phyloP scores from a whole-genome alignment of 345 rosid genomes.

The Gossypium australe region DNA sequence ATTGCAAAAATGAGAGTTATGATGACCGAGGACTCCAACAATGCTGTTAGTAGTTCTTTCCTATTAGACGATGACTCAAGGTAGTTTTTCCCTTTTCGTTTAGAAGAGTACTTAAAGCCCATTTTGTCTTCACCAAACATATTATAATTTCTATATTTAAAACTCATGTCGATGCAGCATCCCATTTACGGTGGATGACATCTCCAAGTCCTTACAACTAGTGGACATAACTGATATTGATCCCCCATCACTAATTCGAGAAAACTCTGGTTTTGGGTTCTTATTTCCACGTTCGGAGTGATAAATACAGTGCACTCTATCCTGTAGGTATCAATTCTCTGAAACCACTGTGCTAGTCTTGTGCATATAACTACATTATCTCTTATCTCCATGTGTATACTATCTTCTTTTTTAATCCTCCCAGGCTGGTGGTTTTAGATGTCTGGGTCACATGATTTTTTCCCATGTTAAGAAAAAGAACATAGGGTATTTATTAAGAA shows the following conservation, averaged over 20 bases:
- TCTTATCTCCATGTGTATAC: constrained; percentile 34
- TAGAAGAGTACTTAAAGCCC: neutral
- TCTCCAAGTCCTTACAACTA: constrained; percentile 88
- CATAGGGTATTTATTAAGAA: constrained; percentile 37
- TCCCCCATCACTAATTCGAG: constrained; percentile 76
- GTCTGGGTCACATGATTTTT: constrained; percentile 26
- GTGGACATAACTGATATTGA: constrained; percentile 84
- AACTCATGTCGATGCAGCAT: constrained; percentile 52
- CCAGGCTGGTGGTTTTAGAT: constrained; percentile 25
- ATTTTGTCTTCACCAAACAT: neutral
- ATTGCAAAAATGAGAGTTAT: constrained; percentile 88
- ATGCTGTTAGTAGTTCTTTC: constrained; percentile 91
- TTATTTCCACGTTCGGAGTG: constrained; percentile 71
- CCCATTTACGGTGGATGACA: constrained; percentile 95
- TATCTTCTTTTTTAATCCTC: constrained; percentile 8
- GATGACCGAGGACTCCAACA: constrained; percentile 96
- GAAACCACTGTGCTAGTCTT: constrained; percentile 13
- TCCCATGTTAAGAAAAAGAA: constrained; percentile 36
- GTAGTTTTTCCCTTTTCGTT: constrained; percentile 27
- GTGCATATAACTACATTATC: constrained; percentile 24
- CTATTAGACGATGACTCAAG: constrained; percentile 97
- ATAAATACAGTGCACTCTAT: constrained; percentile 2
- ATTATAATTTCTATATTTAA: constrained; percentile 1
- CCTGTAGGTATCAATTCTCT: neutral
- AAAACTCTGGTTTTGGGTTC: constrained; percentile 91